Base-by-base conservation (phyloP, 2,329 filamentous ascomycete genomes). In the Fusarium buharicum region DNA sequence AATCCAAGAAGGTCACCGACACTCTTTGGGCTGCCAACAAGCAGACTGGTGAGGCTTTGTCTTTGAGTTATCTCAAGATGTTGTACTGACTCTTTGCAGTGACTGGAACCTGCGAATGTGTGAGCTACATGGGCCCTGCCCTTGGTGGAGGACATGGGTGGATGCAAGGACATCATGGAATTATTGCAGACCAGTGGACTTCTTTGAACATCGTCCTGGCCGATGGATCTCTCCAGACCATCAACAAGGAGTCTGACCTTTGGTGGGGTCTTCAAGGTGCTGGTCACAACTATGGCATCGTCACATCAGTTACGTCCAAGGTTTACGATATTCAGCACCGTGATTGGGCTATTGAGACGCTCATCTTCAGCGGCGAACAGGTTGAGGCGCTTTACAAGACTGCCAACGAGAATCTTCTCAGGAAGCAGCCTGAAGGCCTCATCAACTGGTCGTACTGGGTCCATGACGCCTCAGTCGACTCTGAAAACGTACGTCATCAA, bases 391-490 rank as follows among this genome's bases (percentile, higher is more conserved):
- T 85, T 8, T 85, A 82, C 60, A 64, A 76, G 7, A 72, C 75
- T 3, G 77, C 77, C 24, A 85, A 85, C 47, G 66, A 81, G 6
- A 59, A 81, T 30, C 71, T 82, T 3, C 67, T 80, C 6, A 75
- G 76, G 34, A 78, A 74, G 4, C 79, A 81, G 68, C 75, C 78
- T 14, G 60, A 68, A 2, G 79, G 78, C 31, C 56, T 85, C 16
- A 78, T 80, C 58, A 82, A 83, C 69, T 85, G 79, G 79, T 79
- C 77, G 0, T 82, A 81, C 70, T 80, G 78, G 77, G 70, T 79
- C 20, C 76, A 76, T 44, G 73, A 77, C 37, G 71, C 79, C 3
- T 67, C 67, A 11, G 54, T 74, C 4, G 80, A 84, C 68, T 72
- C 82, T 0, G 63, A 74, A 11, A 76, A 77, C 28, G 76, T 79